Conservation (phyloP, 495 filamentous ascomycete species). For the Xylona heveae region DNA sequence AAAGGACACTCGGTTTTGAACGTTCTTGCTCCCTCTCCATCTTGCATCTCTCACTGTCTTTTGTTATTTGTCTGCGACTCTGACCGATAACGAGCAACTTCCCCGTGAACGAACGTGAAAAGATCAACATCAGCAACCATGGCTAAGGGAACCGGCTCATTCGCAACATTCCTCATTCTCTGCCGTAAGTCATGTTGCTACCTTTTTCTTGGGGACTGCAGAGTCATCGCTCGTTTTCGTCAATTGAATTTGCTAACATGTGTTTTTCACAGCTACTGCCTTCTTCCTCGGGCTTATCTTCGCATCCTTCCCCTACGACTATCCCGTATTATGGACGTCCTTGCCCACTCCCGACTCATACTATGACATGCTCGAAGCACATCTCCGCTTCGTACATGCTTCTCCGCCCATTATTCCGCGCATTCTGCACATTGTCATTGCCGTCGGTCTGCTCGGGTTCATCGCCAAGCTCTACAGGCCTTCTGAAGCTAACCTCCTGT, state of each 20-base stretch:
- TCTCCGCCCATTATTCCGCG: slow-evolving; percentile 80
- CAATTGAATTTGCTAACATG: too few relatives aligned
- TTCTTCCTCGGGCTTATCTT: slow-evolving; percentile 99
- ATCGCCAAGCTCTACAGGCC: slow-evolving; percentile 84
- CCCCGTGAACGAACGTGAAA: too few relatives aligned
- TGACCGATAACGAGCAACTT: too few relatives aligned
- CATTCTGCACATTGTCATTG: slow-evolving; percentile 82
- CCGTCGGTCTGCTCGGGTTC: slow-evolving; percentile 73
- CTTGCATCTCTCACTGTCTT: too few relatives aligned
- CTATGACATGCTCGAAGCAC: slow-evolving; percentile 62
- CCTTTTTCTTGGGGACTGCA: too few relatives aligned
- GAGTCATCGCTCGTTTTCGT: too few relatives aligned
- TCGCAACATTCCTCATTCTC: slow-evolving; percentile 8
- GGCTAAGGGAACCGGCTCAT: slow-evolving; percentile 2
- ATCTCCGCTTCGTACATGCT: slow-evolving; percentile 68
- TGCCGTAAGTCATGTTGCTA: slow-evolving; percentile 6
- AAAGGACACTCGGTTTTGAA: too few relatives aligned
- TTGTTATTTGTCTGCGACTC: too few relatives aligned
- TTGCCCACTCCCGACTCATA: slow-evolving; percentile 35
- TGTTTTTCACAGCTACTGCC: slow-evolving; percentile 44
- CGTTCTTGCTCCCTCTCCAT: too few relatives aligned
- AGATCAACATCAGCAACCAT: background rate
- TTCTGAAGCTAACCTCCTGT: slow-evolving; percentile 81
- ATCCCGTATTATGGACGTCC: slow-evolving; percentile 81
- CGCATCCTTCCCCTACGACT: slow-evolving; percentile 93